Evolutionary conservation across 441 rosid genomes (phyloP), one percentile per base, ranked within the genome.

Genomic region (Biscutella laevigata): DNA sequence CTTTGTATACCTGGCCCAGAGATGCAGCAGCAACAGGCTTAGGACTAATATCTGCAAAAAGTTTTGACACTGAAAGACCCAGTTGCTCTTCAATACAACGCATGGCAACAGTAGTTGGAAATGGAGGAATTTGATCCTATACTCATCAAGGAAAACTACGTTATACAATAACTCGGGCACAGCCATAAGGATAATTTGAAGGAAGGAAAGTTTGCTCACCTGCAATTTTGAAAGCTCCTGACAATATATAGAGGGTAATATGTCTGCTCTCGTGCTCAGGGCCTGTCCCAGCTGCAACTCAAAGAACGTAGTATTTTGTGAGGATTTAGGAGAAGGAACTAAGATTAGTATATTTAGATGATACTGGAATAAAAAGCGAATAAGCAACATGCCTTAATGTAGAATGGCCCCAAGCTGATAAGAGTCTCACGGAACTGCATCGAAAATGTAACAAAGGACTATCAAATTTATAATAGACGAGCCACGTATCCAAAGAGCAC

Each of bases 1-100:
- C 96, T 94, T 89, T 94, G 71, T 88, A 88, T 62, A 94, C 96
- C 81, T 94, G 97, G 34, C 99, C 99, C 66, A 94, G 68, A 47
- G 99, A 94, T 64, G 97, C 99, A 39, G 99, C 88, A 52, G 97
- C 97, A 62, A 84, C 71, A 53, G 99, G 97, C 76, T 82, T 75
- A 27, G 80, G 84, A 73, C 95, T 81, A 49, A 94, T 86, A 75
- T 88, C 88, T 16, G 97, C 81, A 81, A 86, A 94, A 53, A 78
- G 32, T 69, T 86, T 65, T 41, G 90, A 75, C 41, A 84, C 56
- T 37, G 94, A 76, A 57, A 54, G 68, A 66, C 95, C 97, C 61
- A 94, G 52, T 72, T 94, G 84, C 51, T 80, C 76, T 75, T 94
- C 95, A 49, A 94, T 89, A 42, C 90, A 84, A 64, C 78, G 77